Conservation (phyloP, 495 filamentous ascomycete species). For the Xylaria cubensis region DNA sequence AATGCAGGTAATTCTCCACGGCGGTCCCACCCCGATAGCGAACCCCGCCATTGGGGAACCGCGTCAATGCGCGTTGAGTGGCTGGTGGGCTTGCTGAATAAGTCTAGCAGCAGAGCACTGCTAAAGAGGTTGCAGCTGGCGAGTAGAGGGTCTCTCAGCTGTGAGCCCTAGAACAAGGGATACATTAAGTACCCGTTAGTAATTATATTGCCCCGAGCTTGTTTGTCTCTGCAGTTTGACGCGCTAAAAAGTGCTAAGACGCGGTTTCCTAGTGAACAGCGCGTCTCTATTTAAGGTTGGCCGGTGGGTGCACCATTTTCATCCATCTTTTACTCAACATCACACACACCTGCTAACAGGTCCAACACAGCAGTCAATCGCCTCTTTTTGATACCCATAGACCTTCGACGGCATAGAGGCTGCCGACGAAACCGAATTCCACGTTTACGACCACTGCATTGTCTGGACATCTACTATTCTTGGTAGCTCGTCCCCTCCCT, state of each 20-base stretch:
- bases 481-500: slow-evolving; percentile 14
- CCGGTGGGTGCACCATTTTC: slow-evolving; percentile 28
- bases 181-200: too few species aligned
- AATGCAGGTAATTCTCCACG: slow-evolving; percentile 1
- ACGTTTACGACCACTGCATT: background rate
- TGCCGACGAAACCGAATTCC: background rate
- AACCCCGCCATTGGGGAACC: slow-evolving; percentile 27
- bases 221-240: slow-evolving; percentile 13
- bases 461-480: background rate
- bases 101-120: background rate
- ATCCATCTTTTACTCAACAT: slow-evolving; percentile 35
- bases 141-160: slow-evolving; percentile 4
- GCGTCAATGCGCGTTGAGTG: slow-evolving; percentile 39
- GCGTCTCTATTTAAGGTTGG: slow-evolving; percentile 40
- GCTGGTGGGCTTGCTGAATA: slow-evolving; percentile 29
- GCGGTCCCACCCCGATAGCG: background rate
- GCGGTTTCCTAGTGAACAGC: slow-evolving; percentile 27
- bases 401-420: slow-evolving; percentile 1
- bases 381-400: slow-evolving; percentile 24
- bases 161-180: background rate
- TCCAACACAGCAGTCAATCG: slow-evolving; percentile 19
- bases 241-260: slow-evolving; percentile 23
- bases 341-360: slow-evolving; percentile 32
- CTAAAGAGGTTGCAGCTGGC: slow-evolving; percentile 21
- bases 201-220: slow-evolving; percentile 15